Percentiles rank a stretch among this genome's conserved stretches.
phyloP scores from a whole-genome alignment of 2,329 filamentous ascomycete species.

The Fusarium nisikadoi region DNA sequence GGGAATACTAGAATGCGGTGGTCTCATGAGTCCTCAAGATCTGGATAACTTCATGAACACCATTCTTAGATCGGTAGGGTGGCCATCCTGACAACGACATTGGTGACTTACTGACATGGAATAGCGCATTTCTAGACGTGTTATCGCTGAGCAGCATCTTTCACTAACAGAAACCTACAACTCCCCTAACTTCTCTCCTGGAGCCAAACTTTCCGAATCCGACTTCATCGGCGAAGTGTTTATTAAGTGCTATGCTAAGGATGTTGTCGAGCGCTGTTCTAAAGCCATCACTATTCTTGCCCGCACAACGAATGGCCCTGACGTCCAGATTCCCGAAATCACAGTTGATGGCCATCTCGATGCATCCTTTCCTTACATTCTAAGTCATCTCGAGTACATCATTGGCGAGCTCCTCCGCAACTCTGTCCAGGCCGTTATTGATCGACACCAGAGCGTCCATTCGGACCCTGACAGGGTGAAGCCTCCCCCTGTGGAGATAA shows the following conservation, averaged over 20 bases:
- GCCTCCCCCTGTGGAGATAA: constrained; percentile 89
- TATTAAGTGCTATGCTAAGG: constrained; percentile 88
- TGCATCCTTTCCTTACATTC: constrained; percentile 94
- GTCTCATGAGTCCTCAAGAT: constrained; percentile 80
- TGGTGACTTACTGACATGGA: not conserved
- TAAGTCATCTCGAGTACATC: constrained; percentile 96
- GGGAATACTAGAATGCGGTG: constrained; percentile 90
- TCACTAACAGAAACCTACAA: constrained; percentile 95
- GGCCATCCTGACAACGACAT: not conserved
- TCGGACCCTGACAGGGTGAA: constrained; percentile 41
- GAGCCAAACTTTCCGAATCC: constrained; percentile 75
- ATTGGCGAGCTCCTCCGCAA: constrained; percentile 94
- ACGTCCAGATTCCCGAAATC: constrained; percentile 81
- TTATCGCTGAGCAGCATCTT: constrained; percentile 97
- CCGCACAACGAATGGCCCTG: constrained; percentile 76
- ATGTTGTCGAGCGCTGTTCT: constrained; percentile 87
- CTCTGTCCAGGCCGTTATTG: constrained; percentile 91
- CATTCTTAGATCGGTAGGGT: constrained; percentile 82
- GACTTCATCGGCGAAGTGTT: constrained; percentile 98
- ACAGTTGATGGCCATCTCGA: constrained; percentile 84
- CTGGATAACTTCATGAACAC: constrained; percentile 97
- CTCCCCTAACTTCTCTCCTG: constrained; percentile 87
- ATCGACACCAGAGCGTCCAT: constrained; percentile 66
- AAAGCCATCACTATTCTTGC: constrained; percentile 79
- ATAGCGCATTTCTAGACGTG: constrained; percentile 90